Evolutionary conservation across 2,329 filamentous ascomycete species (phyloP), one percentile per base, ranked within the genome.

Genomic region (Fusarium torreyae): DNA sequence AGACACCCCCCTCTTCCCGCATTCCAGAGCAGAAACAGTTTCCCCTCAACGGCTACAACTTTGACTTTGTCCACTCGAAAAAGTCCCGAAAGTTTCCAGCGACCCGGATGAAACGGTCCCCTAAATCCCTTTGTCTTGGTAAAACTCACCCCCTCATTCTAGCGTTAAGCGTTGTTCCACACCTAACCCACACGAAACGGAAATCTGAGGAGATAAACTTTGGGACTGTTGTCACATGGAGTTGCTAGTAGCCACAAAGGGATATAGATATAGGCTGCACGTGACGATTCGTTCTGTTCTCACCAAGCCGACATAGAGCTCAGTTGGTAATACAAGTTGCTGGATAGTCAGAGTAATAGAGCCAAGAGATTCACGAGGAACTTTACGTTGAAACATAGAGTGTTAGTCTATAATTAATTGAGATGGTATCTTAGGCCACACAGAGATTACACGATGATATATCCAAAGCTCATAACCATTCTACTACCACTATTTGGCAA

Each of bases 401-500:
- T 26, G 28, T 24, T 2, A 33, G 33, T 54, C 17, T 46, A 40
- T 14, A 44, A 49, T 60, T 48, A 43, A 46, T 50, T 57, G 40
- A 54, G 33, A 49, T 55, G 62, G 60, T 69, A 66, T 68, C 61
- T 71, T 56, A 28, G 53, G 28, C 39, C 33, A 33, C 45, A 62
- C 38, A 64, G 40, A 62, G 42, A 49, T 51, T 38, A 57, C 50
- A 65, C 57, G 57, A 45, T 57, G 57, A 57, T 62, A 62, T 63
- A 66, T 63, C 62, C 64, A 70, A 73, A 63, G 36, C 49, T 74
- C 72, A 46, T 75, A 73, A 68, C 63, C 56, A 68, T 75, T 75
- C 68, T 73, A 65, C 65, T 70, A 68, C 57, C 63, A 68, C 45
- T 52, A 65, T 53, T 66, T 65, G 65, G 66, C 66, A 46, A 50